Base-by-base conservation (phyloP, 1,284 basidiomycete genomes). In the Heliocybe sulcata region DNA sequence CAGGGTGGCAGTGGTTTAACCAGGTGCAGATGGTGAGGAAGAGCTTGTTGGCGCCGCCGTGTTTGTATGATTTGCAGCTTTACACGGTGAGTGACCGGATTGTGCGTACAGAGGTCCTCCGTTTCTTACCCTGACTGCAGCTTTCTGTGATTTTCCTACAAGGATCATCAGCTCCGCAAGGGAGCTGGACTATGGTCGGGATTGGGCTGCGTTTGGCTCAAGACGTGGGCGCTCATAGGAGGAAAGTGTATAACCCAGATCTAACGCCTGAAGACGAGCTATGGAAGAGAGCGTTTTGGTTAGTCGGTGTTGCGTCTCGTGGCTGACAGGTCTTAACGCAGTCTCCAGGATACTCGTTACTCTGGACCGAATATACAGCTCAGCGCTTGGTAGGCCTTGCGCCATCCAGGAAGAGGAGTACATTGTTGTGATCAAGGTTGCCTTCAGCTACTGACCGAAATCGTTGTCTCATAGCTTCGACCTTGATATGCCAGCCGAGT, bases 1-100 rank as follows among this genome's bases (percentile, higher is more conserved):
- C 82, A 19, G 90, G 90, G 0, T 91, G 88, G 87, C 81, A 80
- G 59, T 91, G 81, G 75, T 84, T 86, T 63, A 76, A 80, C 45
- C 83, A 87, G 61, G 77, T 88, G 6, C 71, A 81, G 62, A 69
- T 81, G 54, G 68, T 83, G 45, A 77, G 83, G 23, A 77, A 78
- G 59, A 77, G 77, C 29, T 73, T 85, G 55, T 73, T 83, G 50
- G 74, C 79, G 2, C 76, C 80, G 3, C 80, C 87, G 0, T 72
- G 77, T 16, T 64, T 92, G 57, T 80, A 81, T 61, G 88, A 92
- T 59, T 68, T 94, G 29, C 90, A 92, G 66, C 74, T 77, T 51
- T 79, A 77, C 58, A 73, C 72, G 51, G 68, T 71, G 45, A 35
- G 68, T 65, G 35, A 2, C 51, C 22, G 14, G 22, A 22, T 11